phyloP scores from a whole-genome alignment of 2,329 filamentous ascomycete species.

The Aspergillus novoparasiticus region DNA sequence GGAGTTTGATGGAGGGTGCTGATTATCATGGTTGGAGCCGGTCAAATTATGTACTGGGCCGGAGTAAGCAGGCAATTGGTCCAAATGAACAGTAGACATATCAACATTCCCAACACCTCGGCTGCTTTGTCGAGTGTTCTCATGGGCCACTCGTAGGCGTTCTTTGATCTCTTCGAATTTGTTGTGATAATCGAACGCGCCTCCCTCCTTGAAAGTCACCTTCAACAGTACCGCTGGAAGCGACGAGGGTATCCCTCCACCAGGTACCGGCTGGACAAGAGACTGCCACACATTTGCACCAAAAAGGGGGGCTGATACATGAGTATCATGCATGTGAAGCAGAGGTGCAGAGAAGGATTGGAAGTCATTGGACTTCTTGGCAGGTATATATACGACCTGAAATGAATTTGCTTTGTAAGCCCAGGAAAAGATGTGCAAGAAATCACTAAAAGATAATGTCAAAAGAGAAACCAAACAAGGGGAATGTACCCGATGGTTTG shows the following conservation, averaged over 20 bases:
- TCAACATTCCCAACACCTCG: conserved; percentile 54
- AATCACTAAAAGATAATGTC: not conserved
- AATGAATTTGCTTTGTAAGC: conserved; percentile 11
- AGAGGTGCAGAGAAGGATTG: conserved; percentile 90
- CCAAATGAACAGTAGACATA: conserved; percentile 70
- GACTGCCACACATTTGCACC: conserved; percentile 89
- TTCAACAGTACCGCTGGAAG: conserved; percentile 76
- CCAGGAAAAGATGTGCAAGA: not conserved
- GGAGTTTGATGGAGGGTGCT: conserved; percentile 14
- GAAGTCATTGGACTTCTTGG: conserved; percentile 66
- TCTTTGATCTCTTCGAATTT: conserved; percentile 84
- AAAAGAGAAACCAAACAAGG: conserved; percentile 17
- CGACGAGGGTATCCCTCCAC: conserved; percentile 77
- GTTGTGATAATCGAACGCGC: conserved; percentile 87
- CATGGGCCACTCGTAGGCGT: conserved; percentile 76
- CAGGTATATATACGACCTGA: conserved; percentile 85
- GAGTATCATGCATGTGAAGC: conserved; percentile 82
- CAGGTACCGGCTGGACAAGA: conserved; percentile 75
- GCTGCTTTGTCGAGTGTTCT: conserved; percentile 47
- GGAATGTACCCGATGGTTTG: conserved; percentile 74
- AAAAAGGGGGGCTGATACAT: conserved; percentile 86
- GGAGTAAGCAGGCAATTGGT: conserved; percentile 87
- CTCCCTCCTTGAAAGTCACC: conserved; percentile 90
- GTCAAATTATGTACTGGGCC: conserved; percentile 50
- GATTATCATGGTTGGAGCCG: conserved; percentile 5